A percentile compares a stretch with the other conserved stretches of the same genome.
Conservation (phyloP, 2,329 filamentous ascomycete species). For the Aspergillus texensis region DNA sequence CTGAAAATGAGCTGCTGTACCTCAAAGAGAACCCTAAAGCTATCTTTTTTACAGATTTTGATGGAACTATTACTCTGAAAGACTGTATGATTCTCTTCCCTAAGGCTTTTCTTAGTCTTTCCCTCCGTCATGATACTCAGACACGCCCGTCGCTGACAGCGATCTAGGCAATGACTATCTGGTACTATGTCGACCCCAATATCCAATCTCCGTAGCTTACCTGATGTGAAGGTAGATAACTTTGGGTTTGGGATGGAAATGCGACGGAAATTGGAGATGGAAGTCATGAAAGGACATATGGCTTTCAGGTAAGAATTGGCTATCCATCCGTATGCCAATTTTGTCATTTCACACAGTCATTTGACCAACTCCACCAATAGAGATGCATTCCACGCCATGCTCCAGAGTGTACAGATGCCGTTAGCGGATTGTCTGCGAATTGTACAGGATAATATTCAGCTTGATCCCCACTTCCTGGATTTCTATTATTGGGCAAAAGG, state of each 20-base stretch:
- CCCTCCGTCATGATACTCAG: neutral
- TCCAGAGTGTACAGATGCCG: conserved; percentile 4
- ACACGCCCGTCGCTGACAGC: neutral
- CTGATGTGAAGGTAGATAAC: neutral
- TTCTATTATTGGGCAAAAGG: conserved; percentile 76
- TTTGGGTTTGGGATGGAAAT: conserved; percentile 3
- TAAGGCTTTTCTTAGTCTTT: neutral
- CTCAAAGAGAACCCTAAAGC: neutral
- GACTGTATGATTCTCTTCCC: neutral
- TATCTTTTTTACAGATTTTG: conserved; percentile 12
- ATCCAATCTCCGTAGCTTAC: neutral
- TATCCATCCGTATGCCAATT: neutral
- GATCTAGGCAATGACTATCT: conserved; percentile 3
- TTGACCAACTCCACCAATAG: neutral
- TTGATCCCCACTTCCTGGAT: conserved; percentile 78
- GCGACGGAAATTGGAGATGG: neutral
- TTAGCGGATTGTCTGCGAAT: conserved; percentile 29
- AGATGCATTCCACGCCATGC: conserved; percentile 6
- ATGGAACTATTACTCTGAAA: conserved; percentile 8
- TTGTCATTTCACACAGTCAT: neutral
- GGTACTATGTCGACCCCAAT: neutral
- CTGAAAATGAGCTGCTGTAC: neutral
- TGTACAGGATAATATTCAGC: conserved; percentile 73
- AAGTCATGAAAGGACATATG: conserved; percentile 1
- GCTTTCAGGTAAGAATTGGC: conserved; percentile 1